Evolutionary conservation across 1,284 basidiomycete genomes (phyloP).

Genomic region (Erythrobasidium hasegawianum): DNA sequence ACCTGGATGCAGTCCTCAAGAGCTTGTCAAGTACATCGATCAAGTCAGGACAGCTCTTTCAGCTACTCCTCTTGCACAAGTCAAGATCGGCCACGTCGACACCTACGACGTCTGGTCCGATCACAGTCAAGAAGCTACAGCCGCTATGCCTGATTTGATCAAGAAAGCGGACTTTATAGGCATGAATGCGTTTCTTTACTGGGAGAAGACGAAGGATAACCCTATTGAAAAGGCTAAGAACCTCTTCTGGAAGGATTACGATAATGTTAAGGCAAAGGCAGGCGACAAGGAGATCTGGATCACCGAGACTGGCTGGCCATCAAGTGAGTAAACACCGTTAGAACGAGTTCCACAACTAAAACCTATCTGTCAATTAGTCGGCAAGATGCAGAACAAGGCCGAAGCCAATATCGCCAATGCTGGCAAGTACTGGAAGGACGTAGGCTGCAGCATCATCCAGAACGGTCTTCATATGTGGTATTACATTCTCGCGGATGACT

Average conservation of each 20-base stretch:
- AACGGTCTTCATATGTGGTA: background rate
- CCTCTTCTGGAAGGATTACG: background rate
- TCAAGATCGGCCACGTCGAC: constrained; percentile 1
- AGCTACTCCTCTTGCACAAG: background rate
- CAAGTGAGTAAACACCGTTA: background rate
- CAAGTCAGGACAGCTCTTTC: background rate
- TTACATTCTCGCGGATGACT: background rate
- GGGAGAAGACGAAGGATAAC: constrained; percentile 1
- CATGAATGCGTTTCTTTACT: background rate
- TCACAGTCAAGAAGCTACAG: background rate
- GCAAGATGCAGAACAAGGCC: background rate
- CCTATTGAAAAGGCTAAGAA: background rate
- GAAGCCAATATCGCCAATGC: background rate
- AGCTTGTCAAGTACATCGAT: background rate
- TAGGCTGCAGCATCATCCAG: background rate
- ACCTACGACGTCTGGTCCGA: background rate
- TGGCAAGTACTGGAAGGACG: background rate
- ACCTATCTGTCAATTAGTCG: background rate
- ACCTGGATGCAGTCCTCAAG: background rate
- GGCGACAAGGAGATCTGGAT: background rate
- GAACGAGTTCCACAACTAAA: background rate
- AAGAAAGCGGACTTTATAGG: background rate
- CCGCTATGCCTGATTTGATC: background rate
- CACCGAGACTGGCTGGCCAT: constrained; percentile 1
- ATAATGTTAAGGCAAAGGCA: background rate